phyloP scores from a whole-genome alignment of 2,329 filamentous ascomycete genomes.

The Domatiomyces globalis region DNA sequence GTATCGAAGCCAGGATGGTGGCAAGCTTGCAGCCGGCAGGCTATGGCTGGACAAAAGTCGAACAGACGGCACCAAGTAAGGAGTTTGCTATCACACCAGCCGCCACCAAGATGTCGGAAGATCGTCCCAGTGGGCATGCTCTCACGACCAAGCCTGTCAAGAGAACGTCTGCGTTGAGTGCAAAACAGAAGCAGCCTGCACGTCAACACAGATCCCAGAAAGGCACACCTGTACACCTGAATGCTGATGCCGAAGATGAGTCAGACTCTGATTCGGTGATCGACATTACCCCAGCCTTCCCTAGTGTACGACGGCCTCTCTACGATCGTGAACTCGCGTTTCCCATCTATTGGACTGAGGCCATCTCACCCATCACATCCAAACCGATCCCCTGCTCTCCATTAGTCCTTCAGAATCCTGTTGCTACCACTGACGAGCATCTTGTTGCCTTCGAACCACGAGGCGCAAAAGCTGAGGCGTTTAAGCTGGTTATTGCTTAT shows the following conservation, averaged over 20 bases:
- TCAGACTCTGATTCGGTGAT: constrained; percentile 45
- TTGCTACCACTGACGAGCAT: constrained; percentile 59
- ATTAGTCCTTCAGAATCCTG: constrained; percentile 48
- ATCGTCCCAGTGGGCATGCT: constrained; percentile 7
- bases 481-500: constrained; percentile 82
- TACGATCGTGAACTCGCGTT: constrained; percentile 67
- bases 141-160: constrained; percentile 9
- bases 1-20: constrained; percentile 70
- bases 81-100: neutral
- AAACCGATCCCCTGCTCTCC: constrained; percentile 69
- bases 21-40: constrained; percentile 73
- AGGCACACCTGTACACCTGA: constrained; percentile 30
- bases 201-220: constrained; percentile 13
- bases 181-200: neutral
- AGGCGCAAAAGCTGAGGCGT: constrained; percentile 67
- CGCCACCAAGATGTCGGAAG: constrained; percentile 1
- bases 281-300: constrained; percentile 37
- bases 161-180: neutral
- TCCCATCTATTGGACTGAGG: constrained; percentile 88
- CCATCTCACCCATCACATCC: constrained; percentile 65
- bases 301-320: constrained; percentile 27
- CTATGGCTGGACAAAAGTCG: constrained; percentile 78
- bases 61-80: constrained; percentile 39
- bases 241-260: constrained; percentile 34
- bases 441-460: constrained; percentile 67